Evolutionary conservation across 768 basidiomycete genomes (phyloP).

Genomic region (Asterophora parasitica): DNA sequence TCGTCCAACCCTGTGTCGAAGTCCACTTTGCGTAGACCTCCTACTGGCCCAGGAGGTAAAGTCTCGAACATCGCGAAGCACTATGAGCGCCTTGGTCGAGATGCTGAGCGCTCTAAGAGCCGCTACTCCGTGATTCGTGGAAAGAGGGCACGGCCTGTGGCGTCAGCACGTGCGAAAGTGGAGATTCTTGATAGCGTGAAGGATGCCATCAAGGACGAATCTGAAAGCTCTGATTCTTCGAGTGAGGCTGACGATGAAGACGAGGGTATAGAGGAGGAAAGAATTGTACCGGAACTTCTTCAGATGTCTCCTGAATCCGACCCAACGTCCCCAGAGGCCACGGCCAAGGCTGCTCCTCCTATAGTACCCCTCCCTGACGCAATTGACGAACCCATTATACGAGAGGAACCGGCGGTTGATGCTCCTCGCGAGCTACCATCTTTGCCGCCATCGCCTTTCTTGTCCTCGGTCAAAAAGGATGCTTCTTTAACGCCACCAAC

Average conservation of each 20-base stretch:
- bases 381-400: conserved; percentile 1
- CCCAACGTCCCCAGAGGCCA: conserved; percentile 18
- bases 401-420: conserved; percentile 11
- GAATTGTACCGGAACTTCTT: conserved; percentile 20
- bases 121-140: conserved; percentile 85
- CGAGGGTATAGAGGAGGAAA: conserved; percentile 43
- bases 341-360: conserved; percentile 23
- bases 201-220: conserved; percentile 85
- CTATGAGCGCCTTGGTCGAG: conserved; percentile 79
- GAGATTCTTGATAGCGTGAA: conserved; percentile 86
- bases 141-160: conserved; percentile 85
- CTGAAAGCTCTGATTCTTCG: conserved; percentile 64
- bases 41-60: conserved; percentile 50
- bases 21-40: conserved; percentile 50
- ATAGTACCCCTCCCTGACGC: conserved; percentile 11
- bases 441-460: conserved; percentile 55
- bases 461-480: conserved; percentile 35
- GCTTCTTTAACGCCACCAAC: conserved; percentile 41
- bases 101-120: conserved; percentile 68
- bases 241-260: conserved; percentile 55
- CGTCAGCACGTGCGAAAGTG: conserved; percentile 81
- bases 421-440: conserved; percentile 30
- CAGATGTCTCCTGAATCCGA: conserved; percentile 27
- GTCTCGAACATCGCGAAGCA: conserved; percentile 88
- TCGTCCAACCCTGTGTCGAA: conserved; percentile 39